Evolutionary conservation across 2,329 filamentous ascomycete genomes (phyloP), one percentile per base, ranked within the genome.

Genomic region (Ceratocystis alfenasii): DNA sequence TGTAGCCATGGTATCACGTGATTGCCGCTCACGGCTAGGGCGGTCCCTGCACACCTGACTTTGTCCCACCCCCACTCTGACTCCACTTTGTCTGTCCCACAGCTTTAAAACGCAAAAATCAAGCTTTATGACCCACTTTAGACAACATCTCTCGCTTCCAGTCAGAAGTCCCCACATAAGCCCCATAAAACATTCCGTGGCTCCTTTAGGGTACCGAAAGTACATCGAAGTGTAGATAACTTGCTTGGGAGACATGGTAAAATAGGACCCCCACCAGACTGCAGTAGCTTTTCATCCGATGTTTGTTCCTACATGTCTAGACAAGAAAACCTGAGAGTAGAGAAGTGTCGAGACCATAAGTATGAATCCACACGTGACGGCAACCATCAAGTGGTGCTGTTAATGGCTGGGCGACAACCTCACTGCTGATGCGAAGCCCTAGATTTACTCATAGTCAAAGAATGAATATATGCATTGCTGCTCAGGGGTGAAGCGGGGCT

Each of bases 311-410:
- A 53, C n/a, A 53, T 3, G 22, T 22, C 12, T 25, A 53, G 17
- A 53, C 48, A 53, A 10, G 15, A 28, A 28, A 25, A 5, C 0
- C 48, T 4, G 20, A 15, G 20, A 53, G 1, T 25, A 12, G 8
- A 22, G 15, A 53, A 53, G 2, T 25, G 1, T 12, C 48, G 25
- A 15, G 48, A 28, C 15, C 48, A 53, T 53, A 53, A 53, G 25
- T 53, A 53, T 53, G 22, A 28, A 53, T 53, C 22, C 48, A 53
- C 48, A 53, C 48, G 22, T 53, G 48, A 53, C 48, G 25, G 36
- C 36, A 41, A 41, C 20, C 48, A 28, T 25, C 48, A 53, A 17
- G 2, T 25, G 36, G 36, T 41, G 36, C 10, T 41, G 48, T 28
- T 25, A 20, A 28, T 53, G 25, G 10, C 25, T 53, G 48, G 48